Conservation (phyloP, 441 rosid genomes). For the Metrosideros polymorpha region DNA sequence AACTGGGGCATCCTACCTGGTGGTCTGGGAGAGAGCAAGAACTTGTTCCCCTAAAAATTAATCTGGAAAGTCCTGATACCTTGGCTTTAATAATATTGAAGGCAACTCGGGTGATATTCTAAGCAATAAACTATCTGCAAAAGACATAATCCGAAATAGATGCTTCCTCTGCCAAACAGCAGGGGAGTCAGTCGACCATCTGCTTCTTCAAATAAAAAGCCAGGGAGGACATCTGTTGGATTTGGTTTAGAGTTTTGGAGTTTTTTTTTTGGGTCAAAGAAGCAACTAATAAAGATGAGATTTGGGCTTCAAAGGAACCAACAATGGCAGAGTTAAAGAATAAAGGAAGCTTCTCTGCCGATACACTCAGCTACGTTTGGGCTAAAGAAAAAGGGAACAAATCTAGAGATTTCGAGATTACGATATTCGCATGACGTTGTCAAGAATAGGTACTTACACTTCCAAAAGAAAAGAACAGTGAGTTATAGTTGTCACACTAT, state of each 20-base stretch:
- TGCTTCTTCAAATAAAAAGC: not conserved
- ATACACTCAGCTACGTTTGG: not conserved
- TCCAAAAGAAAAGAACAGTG: not conserved
- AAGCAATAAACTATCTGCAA: not conserved
- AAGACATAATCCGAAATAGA: not conserved
- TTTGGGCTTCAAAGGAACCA: not conserved
- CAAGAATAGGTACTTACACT: not conserved
- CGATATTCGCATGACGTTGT: not conserved
- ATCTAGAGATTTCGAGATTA: not conserved
- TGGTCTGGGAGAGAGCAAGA: not conserved
- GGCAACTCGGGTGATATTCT: not conserved
- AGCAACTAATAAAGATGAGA: not conserved
- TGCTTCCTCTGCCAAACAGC: not conserved
- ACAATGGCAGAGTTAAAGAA: not conserved
- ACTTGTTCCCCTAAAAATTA: not conserved
- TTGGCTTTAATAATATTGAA: not conserved
- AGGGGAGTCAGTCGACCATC: not conserved
- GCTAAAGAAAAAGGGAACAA: not conserved
- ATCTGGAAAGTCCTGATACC: not conserved
- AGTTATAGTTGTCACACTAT: not conserved
- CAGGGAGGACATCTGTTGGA: not conserved
- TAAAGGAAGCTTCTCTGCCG: not conserved
- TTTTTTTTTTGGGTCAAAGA: not conserved
- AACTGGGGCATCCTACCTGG: not conserved
- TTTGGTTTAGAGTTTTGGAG: not conserved